Base-by-base conservation (phyloP, 73 alveolate genomes). In the Effrenium voratum region DNA sequence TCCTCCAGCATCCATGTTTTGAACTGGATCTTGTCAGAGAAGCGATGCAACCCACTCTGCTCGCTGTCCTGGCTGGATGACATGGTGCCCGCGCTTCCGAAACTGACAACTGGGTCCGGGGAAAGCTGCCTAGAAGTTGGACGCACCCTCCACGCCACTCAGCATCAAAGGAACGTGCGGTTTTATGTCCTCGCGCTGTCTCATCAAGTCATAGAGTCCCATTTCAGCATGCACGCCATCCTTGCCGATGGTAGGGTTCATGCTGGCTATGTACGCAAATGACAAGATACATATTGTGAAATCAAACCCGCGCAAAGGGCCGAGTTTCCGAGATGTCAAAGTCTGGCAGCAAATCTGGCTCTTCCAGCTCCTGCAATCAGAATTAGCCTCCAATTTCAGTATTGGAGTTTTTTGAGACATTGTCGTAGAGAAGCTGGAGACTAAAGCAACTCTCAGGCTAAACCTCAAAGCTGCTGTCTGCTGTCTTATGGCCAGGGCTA, bases 1-100 rank as follows among this genome's bases (percentile, higher is more conserved):
- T 76, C 87, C 38, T 76, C 40, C 45, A 76, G 16, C 87, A 76
- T 76, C 87, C 87, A 76, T 26, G 63, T 2, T 28, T 76, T 76
- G 87, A 76, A 76, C 41, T 36, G 87, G 24, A 76, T 47, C 87
- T 76, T 76, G 59, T 76, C 87, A 16, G 87, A 76, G 87, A 76
- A 76, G 36, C 87, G 87, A 24, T 34, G 57, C 43, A 76, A 28
- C 38, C 87, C 87, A 26, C 59, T 34, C 40, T 45, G 30, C 38
- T 76, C 87, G 26, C 87, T 76, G 87, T 76, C 63, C 63, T 52
- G 63, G 19, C 63, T n/a, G n/a, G n/a, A n/a, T n/a, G n/a, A n/a
- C n/a, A n/a, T n/a, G n/a, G n/a, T n/a, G n/a, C n/a, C n/a, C n/a
- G n/a, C n/a, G n/a, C n/a, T n/a, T n/a, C n/a, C n/a, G n/a, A n/a